These are phyloP conservation scores for Exobasidium cylindrosporum DNA, from an alignment of 1,284 basidiomycete species.

Conservation along the genomic window DNA sequence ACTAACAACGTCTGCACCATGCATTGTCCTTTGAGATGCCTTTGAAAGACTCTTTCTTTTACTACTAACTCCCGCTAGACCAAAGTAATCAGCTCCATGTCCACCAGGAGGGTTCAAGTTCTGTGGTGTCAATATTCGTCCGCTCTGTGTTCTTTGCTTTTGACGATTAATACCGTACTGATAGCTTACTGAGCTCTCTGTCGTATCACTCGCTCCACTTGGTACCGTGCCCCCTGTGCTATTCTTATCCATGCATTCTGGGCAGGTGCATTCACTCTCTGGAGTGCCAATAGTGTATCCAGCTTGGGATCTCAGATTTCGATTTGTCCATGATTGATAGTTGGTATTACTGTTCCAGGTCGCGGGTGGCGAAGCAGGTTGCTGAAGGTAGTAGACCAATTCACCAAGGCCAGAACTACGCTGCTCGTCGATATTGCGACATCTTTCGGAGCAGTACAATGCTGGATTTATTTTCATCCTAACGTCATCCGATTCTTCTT, in stretches of 20 bases:
- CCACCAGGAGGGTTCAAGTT: slow-evolving; percentile 28
- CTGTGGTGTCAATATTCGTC: slow-evolving; percentile 41
- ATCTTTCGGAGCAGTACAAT: slow-evolving; percentile 48
- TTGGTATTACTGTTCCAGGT: slow-evolving; percentile 18
- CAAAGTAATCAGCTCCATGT: slow-evolving; percentile 32
- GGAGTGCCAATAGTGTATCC: slow-evolving; percentile 25
- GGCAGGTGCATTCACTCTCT: slow-evolving; percentile 41
- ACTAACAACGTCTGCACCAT: not conserved
- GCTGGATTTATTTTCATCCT: slow-evolving; percentile 31
- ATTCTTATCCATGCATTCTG: slow-evolving; percentile 40
- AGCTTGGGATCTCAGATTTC: slow-evolving; percentile 12
- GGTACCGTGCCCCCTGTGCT: slow-evolving; percentile 36
- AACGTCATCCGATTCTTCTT: slow-evolving; percentile 28
- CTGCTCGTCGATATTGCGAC: slow-evolving; percentile 41
- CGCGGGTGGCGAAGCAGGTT: slow-evolving; percentile 23
- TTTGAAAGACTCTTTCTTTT: not conserved
- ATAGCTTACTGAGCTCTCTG: slow-evolving; percentile 39
- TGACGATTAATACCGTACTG: slow-evolving; percentile 19
- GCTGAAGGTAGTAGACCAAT: slow-evolving; percentile 32
- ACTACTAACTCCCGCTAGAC: not conserved
- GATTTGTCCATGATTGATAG: slow-evolving; percentile 14
- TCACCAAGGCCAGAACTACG: slow-evolving; percentile 35
- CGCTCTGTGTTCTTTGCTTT: slow-evolving; percentile 39
- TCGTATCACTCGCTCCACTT: slow-evolving; percentile 46
- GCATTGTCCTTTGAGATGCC: not conserved